These are phyloP conservation scores for Erysimum cheiri DNA, from an alignment of 441 rosid genomes.

Conservation along the genomic window DNA sequence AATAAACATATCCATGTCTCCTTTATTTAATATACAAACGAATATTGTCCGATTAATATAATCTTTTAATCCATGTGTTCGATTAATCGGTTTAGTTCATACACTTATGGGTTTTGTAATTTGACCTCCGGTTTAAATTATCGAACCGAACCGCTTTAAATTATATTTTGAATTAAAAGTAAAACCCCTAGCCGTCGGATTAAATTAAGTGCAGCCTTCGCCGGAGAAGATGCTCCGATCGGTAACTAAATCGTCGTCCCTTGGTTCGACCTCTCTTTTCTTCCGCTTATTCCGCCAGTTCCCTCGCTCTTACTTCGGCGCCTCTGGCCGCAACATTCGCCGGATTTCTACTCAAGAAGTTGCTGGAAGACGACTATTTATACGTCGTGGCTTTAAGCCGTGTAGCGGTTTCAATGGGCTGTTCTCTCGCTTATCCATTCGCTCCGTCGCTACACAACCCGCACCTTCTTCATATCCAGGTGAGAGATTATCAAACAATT, in stretches of 20 bases:
- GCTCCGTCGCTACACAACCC: slow-evolving; percentile 66
- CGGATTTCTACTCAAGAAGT: slow-evolving; percentile 40
- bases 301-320: slow-evolving; percentile 28
- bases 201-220: slow-evolving; percentile 4
- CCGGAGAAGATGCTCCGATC: slow-evolving; percentile 57
- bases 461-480: slow-evolving; percentile 57
- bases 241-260: slow-evolving; percentile 44
- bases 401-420: slow-evolving; percentile 41
- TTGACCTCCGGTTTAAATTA: too few species aligned
- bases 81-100: too few species aligned
- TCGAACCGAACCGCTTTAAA: neutral
- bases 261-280: slow-evolving; percentile 48
- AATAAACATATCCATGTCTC: too few species aligned
- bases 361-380: slow-evolving; percentile 45
- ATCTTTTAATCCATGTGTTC: too few species aligned
- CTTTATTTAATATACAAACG: too few species aligned
- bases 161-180: neutral
- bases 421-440: slow-evolving; percentile 58
- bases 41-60: too few species aligned
- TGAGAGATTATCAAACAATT: slow-evolving; percentile 25
- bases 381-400: slow-evolving; percentile 45
- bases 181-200: slow-evolving; percentile 1
- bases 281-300: slow-evolving; percentile 43
- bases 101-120: too few species aligned
- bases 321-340: slow-evolving; percentile 24